Conservation (phyloP, 1,284 basidiomycete genomes). For the Schizopora paradoxa region DNA sequence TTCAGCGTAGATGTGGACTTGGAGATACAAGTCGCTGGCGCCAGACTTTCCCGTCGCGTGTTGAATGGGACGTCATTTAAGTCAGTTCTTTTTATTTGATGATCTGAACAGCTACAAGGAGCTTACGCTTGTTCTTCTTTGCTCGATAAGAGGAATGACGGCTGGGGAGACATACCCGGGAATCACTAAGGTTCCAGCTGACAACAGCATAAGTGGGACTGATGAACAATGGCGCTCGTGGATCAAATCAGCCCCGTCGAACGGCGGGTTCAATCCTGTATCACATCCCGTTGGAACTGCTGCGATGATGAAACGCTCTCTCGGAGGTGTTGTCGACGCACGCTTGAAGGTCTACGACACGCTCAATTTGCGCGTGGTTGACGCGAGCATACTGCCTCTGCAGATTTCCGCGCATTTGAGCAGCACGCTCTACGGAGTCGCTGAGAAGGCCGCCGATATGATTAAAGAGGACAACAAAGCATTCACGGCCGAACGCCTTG, state of each 20-base stretch:
- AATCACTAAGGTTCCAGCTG: conserved; percentile 4
- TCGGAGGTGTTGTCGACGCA: conserved; percentile 39
- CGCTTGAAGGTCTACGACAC: conserved; percentile 24
- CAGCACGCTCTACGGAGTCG: conserved; percentile 39
- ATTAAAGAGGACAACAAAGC: conserved; percentile 26
- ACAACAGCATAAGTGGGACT: conserved; percentile 12
- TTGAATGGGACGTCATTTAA: conserved; percentile 34
- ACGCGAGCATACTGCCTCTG: conserved; percentile 20
- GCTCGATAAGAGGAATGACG: too few species aligned
- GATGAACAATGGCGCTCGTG: conserved; percentile 19
- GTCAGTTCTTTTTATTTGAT: neutral
- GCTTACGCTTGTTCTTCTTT: too few species aligned
- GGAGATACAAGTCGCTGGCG: conserved; percentile 42
- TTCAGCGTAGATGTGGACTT: conserved; percentile 43
- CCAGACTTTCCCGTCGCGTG: conserved; percentile 40
- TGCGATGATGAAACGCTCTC: conserved; percentile 35
- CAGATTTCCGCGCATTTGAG: conserved; percentile 18
- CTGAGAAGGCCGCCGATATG: conserved; percentile 45
- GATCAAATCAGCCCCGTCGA: conserved; percentile 11
- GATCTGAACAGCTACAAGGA: too few species aligned
- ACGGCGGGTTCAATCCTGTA: conserved; percentile 19
- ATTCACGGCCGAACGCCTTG: too few species aligned
- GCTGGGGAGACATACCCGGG: conserved; percentile 11
- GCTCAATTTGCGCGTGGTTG: conserved; percentile 18
- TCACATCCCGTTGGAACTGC: conserved; percentile 37